phyloP scores from a whole-genome alignment of 495 filamentous ascomycete species.

The Neurospora sp. region DNA sequence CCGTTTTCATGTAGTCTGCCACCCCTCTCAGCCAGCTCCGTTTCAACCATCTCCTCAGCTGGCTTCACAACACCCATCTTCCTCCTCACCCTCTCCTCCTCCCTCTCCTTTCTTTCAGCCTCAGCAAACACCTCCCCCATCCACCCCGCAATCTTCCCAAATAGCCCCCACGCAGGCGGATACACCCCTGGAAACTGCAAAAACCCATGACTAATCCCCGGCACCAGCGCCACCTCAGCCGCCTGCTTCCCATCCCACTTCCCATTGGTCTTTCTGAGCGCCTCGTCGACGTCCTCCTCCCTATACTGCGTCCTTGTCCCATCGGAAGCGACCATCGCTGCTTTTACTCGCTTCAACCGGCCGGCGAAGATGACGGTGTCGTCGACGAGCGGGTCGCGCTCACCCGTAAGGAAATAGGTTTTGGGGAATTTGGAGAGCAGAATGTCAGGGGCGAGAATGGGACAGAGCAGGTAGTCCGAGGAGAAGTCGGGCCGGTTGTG shows the following conservation, averaged over 20 bases:
- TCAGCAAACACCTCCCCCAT: slow-evolving; percentile 61
- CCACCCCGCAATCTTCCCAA: slow-evolving; percentile 67
- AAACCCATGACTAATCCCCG: slow-evolving; percentile 86
- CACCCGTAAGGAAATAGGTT: slow-evolving; percentile 86
- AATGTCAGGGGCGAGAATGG: slow-evolving; percentile 76
- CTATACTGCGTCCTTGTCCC: slow-evolving; percentile 21
- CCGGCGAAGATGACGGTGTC: slow-evolving; percentile 96
- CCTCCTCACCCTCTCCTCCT: slow-evolving; percentile 15
- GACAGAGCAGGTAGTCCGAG: slow-evolving; percentile 82
- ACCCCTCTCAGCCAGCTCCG: too few relatives aligned
- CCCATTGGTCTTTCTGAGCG: slow-evolving; percentile 11
- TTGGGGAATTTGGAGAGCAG: slow-evolving; percentile 79
- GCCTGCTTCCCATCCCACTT: slow-evolving; percentile 64
- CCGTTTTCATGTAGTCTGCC: too few relatives aligned
- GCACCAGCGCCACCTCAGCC: slow-evolving; percentile 74
- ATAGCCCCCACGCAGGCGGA: slow-evolving; percentile 75
- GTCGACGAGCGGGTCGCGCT: slow-evolving; percentile 90
- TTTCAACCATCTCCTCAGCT: too few relatives aligned
- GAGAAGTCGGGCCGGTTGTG: slow-evolving; percentile 86
- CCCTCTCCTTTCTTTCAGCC: slow-evolving; percentile 16
- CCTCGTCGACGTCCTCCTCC: slow-evolving; percentile 12
- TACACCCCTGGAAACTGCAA: slow-evolving; percentile 81
- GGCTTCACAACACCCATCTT: slow-evolving; percentile 9
- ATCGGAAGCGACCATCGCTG: slow-evolving; percentile 38
- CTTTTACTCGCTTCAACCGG: slow-evolving; percentile 70